Evolutionary conservation across 306 rosid genomes (phyloP).

Genomic region (Macrotyloma uniflorum): DNA sequence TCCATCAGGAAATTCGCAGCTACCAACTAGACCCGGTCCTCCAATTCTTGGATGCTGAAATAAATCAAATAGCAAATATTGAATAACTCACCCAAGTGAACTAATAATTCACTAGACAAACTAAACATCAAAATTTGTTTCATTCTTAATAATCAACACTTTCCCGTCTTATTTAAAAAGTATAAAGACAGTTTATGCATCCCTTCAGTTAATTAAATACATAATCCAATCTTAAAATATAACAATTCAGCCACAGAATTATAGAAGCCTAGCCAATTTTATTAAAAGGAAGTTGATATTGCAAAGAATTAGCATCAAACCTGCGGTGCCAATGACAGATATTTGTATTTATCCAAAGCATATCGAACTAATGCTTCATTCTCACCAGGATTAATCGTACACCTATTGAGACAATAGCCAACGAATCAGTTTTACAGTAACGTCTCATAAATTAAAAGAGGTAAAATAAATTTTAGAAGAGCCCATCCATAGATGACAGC

Average conservation of each 20-base stretch:
- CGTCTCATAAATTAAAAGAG: not conserved
- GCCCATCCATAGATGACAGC: not conserved
- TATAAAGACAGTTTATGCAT: slow-evolving; percentile 11
- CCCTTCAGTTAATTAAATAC: slow-evolving; percentile 12
- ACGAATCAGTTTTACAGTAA: slow-evolving; percentile 30
- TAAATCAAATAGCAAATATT: slow-evolving; percentile 31
- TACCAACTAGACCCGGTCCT: slow-evolving; percentile 92
- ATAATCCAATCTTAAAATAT: slow-evolving; percentile 5
- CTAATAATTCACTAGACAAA: not conserved
- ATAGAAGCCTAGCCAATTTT: slow-evolving; percentile 27
- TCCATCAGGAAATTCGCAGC: slow-evolving; percentile 78
- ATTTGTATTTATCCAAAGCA: slow-evolving; percentile 86
- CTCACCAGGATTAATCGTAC: slow-evolving; percentile 98
- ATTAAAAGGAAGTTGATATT: not conserved
- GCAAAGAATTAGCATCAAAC: slow-evolving; percentile 51
- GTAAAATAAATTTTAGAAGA: not conserved
- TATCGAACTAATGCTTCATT: slow-evolving; percentile 94
- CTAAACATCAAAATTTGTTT: not conserved
- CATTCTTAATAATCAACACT: not conserved
- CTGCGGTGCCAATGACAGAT: slow-evolving; percentile 83
- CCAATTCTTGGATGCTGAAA: slow-evolving; percentile 89
- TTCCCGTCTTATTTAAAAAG: not conserved
- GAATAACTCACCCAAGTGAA: slow-evolving; percentile 12
- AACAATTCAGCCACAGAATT: slow-evolving; percentile 17
- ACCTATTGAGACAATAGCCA: slow-evolving; percentile 48